phyloP scores from a whole-genome alignment of 805 yeast species.

The Saitoella complicata region DNA sequence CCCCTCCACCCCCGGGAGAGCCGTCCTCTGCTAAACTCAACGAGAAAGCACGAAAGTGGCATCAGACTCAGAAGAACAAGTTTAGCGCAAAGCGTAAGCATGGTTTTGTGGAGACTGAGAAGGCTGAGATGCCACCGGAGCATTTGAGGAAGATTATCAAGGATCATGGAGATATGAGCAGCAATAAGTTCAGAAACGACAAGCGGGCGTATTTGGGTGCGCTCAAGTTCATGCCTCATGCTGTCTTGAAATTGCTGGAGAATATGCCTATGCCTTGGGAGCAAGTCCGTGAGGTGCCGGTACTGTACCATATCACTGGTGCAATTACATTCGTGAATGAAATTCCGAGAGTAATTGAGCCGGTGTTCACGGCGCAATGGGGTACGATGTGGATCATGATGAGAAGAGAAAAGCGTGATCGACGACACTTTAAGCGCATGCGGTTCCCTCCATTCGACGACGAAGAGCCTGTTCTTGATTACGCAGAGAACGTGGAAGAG shows the following conservation, averaged over 20 bases:
- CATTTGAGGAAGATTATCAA: conserved; percentile 71
- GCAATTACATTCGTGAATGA: conserved; percentile 94
- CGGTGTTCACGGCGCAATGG: conserved; percentile 90
- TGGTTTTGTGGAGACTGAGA: conserved; percentile 38
- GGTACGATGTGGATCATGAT: conserved; percentile 80
- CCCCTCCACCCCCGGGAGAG: conserved; percentile 6
- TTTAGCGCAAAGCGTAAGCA: conserved; percentile 28
- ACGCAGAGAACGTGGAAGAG: conserved; percentile 63
- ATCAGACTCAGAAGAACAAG: conserved; percentile 41
- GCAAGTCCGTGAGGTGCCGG: conserved; percentile 64
- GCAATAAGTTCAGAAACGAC: conserved; percentile 63
- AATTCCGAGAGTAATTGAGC: conserved; percentile 78
- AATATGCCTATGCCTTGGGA: conserved; percentile 99
- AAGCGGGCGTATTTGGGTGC: conserved; percentile 82
- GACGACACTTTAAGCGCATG: conserved; percentile 80
- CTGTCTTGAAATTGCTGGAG: conserved; percentile 71
- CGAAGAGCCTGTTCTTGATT: conserved; percentile 83
- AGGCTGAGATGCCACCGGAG: conserved; percentile 83
- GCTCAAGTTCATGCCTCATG: conserved; percentile 89
- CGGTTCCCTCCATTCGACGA: conserved; percentile 94
- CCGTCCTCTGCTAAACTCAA: conserved; percentile 27
- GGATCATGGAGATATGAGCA: conserved; percentile 73
- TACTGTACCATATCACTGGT: conserved; percentile 77
- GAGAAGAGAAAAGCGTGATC: conserved; percentile 86
- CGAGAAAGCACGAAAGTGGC: conserved; percentile 41